These are phyloP conservation scores for Metschnikowia kunwiensis DNA, from an alignment of 805 yeast genomes.

Conservation along the genomic window DNA sequence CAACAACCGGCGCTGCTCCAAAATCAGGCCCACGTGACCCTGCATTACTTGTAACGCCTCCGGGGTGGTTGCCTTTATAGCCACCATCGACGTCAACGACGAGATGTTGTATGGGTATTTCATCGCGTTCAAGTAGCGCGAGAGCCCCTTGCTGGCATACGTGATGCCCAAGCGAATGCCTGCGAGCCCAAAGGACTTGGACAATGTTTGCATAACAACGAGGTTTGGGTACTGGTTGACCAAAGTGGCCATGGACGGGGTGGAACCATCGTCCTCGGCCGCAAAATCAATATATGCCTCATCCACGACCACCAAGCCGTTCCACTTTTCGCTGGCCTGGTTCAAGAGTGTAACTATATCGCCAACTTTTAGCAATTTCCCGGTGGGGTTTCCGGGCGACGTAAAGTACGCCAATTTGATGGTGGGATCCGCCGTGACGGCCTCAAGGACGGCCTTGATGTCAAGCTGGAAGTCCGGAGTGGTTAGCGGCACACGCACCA, in stretches of 20 bases:
- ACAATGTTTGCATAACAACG: conserved; percentile 85
- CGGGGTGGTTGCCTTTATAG: conserved; percentile 63
- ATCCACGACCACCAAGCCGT: conserved; percentile 81
- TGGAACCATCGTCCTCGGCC: conserved; percentile 16
- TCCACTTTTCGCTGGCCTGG: conserved; percentile 51
- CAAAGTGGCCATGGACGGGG: conserved; percentile 70
- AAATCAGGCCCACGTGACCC: conserved; percentile 46
- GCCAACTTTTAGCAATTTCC: conserved; percentile 50
- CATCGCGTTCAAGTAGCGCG: conserved; percentile 76
- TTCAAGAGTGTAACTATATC: conserved; percentile 40
- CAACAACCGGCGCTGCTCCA: conserved; percentile 53
- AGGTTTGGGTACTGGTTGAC: conserved; percentile 81
- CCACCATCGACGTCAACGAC: conserved; percentile 71
- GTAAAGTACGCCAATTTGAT: conserved; percentile 82
- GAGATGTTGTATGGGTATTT: conserved; percentile 96
- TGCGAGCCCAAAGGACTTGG: conserved; percentile 95
- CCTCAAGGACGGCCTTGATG: conserved; percentile 49
- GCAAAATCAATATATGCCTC: conserved; percentile 93
- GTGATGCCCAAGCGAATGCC: conserved; percentile 90
- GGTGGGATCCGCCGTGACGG: conserved; percentile 50
- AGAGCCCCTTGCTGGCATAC: conserved; percentile 56
- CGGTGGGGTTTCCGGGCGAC: conserved; percentile 98
- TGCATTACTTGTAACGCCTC: conserved; percentile 62
- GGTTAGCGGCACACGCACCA: conserved; percentile 67
- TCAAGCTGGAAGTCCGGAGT: conserved; percentile 55